Evolutionary conservation across 73 alveolate species (phyloP), one percentile per base, ranked within the genome.

Genomic region (Paramecium biaurelia): DNA sequence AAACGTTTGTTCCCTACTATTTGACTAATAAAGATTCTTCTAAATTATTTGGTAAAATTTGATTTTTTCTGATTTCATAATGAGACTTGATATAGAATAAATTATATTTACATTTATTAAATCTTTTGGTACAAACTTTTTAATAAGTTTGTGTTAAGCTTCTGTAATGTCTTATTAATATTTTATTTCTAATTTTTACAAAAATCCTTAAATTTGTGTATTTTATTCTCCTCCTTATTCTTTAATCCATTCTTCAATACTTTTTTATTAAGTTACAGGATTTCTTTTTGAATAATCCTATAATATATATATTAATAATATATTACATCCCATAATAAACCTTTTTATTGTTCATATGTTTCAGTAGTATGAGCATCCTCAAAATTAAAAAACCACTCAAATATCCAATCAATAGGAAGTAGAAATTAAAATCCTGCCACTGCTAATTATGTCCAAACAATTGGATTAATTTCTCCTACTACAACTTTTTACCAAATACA

Each of bases 171-270:
- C 68, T n/a, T 53, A n/a, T 18, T 53, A 53, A 21, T 53, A 53
- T 18, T 53, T 18, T n/a, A 53, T 18, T 53, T 53, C 68, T 53
- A 53, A 18, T 23, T 53, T 53, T 53, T 53, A 18, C 21, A 53
- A 18, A 7, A 32, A 67, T 67, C 45, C 84, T 67, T 67, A 11
- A 26, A 67, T 26, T 2, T 30, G 12, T 67, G 24, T 11, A 67
- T 11, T 32, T 23, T 26, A 10, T 24, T 67, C 84, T 8, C 45
- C 38, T 24, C 45, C 38, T 26, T 30, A 67, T 67, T 67, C 84
- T 9, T 86, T 67, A n/a, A 76, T 63, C 93, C 93, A 86, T 67
- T 86, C 79, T 7, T 86, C 93, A 15, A 86, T 86, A 34, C 88
- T 70, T 42, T 86, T 86, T 56, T 63, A 37, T 42, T 56, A 37